Evolutionary conservation across 306 rosid genomes (phyloP).

Genomic region (Coriaria nepalensis): DNA sequence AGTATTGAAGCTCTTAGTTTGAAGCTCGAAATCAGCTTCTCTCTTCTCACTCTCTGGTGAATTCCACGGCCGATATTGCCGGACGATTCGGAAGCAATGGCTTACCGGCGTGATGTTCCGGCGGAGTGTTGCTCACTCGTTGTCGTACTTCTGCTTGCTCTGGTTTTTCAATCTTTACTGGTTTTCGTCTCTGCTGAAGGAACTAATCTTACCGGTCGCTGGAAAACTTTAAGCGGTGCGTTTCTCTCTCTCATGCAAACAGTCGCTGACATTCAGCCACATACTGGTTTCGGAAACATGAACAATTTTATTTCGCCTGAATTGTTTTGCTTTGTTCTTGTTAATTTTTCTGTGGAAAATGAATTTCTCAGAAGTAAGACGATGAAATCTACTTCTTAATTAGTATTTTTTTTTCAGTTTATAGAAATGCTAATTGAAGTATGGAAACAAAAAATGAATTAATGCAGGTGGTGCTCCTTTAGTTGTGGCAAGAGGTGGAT

Average conservation of each 20-base stretch:
- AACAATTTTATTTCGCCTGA: too few species aligned
- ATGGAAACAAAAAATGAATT: background rate
- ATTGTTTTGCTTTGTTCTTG: too few species aligned
- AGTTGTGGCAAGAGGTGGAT: constrained; percentile 76
- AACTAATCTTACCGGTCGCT: constrained; percentile 26
- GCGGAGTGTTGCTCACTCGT: constrained; percentile 56
- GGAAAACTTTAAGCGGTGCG: constrained; percentile 62
- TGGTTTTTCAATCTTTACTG: constrained; percentile 28
- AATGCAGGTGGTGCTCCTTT: constrained; percentile 52
- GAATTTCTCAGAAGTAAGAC: too few species aligned
- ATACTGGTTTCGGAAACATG: too few species aligned
- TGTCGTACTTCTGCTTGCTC: constrained; percentile 16
- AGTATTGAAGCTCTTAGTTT: too few species aligned
- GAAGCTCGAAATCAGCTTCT: too few species aligned
- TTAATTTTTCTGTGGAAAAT: too few species aligned
- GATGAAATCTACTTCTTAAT: background rate
- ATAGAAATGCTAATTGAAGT: too few species aligned
- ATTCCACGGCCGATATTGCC: too few species aligned
- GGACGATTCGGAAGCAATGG: background rate
- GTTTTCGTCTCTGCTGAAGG: constrained; percentile 61
- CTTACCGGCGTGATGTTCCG: constrained; percentile 19
- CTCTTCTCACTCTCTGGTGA: too few species aligned
- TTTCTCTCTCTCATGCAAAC: background rate
- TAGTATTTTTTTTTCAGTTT: too few species aligned
- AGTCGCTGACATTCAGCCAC: too few species aligned